Conservation (phyloP, 2,329 filamentous ascomycete species). For the Laburnicola sp. region DNA sequence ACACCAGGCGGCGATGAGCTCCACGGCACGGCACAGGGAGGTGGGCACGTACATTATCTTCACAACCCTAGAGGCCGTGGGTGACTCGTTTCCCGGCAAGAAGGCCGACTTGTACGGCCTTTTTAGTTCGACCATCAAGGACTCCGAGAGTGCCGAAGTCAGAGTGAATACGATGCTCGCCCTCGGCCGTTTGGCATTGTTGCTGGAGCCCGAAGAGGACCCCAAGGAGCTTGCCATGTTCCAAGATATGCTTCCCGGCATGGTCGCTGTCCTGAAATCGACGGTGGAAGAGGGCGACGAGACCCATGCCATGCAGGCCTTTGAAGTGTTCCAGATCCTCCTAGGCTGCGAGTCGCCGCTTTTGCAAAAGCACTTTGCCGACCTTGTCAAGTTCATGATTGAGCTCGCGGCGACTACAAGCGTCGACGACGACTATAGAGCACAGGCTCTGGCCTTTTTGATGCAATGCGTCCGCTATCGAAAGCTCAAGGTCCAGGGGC, state of each 20-base stretch:
- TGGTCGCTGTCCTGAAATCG: slow-evolving; percentile 87
- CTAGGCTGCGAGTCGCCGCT: slow-evolving; percentile 86
- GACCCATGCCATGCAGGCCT: slow-evolving; percentile 84
- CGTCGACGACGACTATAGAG: slow-evolving; percentile 80
- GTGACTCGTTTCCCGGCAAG: slow-evolving; percentile 81
- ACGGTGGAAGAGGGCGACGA: slow-evolving; percentile 80
- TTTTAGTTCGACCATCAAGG: slow-evolving; percentile 84
- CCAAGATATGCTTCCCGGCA: slow-evolving; percentile 77
- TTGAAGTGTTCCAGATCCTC: slow-evolving; percentile 96
- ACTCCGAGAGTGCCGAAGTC: slow-evolving; percentile 88
- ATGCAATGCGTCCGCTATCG: slow-evolving; percentile 90
- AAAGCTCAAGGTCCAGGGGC: slow-evolving; percentile 91
- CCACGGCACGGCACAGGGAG: slow-evolving; percentile 77
- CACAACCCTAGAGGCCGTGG: slow-evolving; percentile 85
- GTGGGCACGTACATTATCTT: slow-evolving; percentile 92
- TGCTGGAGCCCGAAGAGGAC: slow-evolving; percentile 87
- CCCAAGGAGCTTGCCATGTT: slow-evolving; percentile 71
- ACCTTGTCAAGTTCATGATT: slow-evolving; percentile 92
- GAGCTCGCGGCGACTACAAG: slow-evolving; percentile 76
- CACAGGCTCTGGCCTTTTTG: slow-evolving; percentile 89
- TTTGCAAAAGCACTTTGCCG: slow-evolving; percentile 81
- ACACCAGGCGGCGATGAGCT: slow-evolving; percentile 75
- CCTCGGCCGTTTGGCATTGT: slow-evolving; percentile 82
- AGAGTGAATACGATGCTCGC: slow-evolving; percentile 93
- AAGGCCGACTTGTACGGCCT: slow-evolving; percentile 77